Evolutionary conservation across 1,139 yeast species (phyloP).

Genomic region (Taphrina wiesneri): DNA sequence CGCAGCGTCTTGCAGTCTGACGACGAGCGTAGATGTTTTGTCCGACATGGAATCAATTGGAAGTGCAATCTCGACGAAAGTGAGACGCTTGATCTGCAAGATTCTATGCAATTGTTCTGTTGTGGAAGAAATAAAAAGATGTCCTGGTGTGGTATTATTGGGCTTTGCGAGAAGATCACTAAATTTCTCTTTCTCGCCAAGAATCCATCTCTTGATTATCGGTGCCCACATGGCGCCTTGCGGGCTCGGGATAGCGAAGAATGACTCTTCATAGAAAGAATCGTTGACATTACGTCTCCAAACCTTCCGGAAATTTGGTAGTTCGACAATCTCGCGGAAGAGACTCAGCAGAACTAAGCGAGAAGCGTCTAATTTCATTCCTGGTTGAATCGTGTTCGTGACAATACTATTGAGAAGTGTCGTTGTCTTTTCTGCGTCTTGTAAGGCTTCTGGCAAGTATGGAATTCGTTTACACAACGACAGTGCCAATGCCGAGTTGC

Average conservation of each 20-base stretch:
- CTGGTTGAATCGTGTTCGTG: conserved; percentile 12
- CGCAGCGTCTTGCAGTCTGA: conserved; percentile 32
- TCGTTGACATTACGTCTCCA: conserved; percentile 21
- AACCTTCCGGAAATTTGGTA: conserved; percentile 1
- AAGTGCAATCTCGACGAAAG: conserved; percentile 1
- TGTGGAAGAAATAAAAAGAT: conserved; percentile 5
- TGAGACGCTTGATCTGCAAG: not conserved
- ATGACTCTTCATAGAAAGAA: not conserved
- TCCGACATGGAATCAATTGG: conserved; percentile 47
- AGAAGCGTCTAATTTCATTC: not conserved
- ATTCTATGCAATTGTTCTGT: not conserved
- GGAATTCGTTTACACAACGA: not conserved
- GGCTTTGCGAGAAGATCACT: conserved; percentile 11
- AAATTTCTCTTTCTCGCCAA: conserved; percentile 1
- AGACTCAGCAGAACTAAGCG: not conserved
- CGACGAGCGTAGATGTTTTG: conserved; percentile 52
- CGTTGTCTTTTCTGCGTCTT: not conserved
- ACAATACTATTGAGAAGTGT: not conserved
- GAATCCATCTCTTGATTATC: not conserved
- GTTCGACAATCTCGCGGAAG: not conserved
- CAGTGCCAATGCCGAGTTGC: not conserved
- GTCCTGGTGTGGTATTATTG: conserved; percentile 11
- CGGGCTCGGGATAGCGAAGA: not conserved
- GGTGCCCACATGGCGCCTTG: conserved; percentile 1
- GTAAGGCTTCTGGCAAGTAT: not conserved